Conservation (phyloP, 495 filamentous ascomycete genomes). For the Penicillium odoratum region DNA sequence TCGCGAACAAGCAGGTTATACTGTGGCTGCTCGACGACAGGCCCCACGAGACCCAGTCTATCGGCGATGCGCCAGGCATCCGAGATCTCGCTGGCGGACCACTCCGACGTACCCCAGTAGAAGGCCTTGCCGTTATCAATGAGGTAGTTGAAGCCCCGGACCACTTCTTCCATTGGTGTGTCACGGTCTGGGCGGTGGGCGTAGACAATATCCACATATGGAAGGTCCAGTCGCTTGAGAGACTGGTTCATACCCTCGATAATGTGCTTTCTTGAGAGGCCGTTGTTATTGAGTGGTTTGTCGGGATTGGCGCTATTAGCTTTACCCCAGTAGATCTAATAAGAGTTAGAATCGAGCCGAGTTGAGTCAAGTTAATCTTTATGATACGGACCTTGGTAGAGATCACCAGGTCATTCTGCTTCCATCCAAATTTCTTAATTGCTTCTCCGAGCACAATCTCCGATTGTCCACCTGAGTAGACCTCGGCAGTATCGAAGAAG, state of each 20-base stretch:
- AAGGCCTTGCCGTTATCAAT: conserved; percentile 77
- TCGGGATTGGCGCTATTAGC: conserved; percentile 59
- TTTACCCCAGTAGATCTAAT: conserved; percentile 65
- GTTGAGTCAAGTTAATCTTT: background rate
- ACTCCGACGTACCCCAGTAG: conserved; percentile 92
- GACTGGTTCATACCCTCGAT: conserved; percentile 67
- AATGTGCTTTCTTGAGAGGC: conserved; percentile 81
- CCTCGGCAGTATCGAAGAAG: conserved; percentile 62
- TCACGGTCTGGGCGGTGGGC: conserved; percentile 80
- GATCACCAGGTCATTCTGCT: conserved; percentile 78
- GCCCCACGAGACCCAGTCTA: conserved; percentile 72
- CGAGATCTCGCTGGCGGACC: conserved; percentile 78
- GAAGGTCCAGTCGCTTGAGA: conserved; percentile 67
- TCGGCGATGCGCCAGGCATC: conserved; percentile 75
- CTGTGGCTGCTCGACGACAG: conserved; percentile 79
- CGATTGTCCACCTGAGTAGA: conserved; percentile 58
- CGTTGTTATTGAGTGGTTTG: conserved; percentile 71
- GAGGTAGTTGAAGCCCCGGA: conserved; percentile 79
- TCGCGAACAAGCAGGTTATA: conserved; percentile 76
- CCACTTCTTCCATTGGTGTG: conserved; percentile 85
- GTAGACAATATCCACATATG: conserved; percentile 75
- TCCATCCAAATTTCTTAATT: conserved; percentile 62
- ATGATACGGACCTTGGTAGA: conserved; percentile 66
- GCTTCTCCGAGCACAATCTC: conserved; percentile 75
- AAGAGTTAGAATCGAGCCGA: background rate